These are phyloP conservation scores for Kazachstania africana DNA, from an alignment of 805 yeast genomes.

Conservation along the genomic window DNA sequence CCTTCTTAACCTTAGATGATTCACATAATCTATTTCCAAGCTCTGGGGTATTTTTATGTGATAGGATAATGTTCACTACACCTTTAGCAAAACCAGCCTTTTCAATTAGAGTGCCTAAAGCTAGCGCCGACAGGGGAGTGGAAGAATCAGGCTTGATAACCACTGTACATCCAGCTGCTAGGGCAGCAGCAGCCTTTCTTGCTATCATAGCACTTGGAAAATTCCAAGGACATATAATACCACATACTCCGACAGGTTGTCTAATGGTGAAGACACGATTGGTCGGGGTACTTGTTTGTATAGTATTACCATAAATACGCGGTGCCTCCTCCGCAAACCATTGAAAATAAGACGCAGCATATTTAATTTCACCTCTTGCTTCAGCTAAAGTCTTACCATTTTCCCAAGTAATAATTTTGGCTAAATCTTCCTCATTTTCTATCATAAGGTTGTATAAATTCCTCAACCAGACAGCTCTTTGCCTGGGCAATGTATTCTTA, in stretches of 20 bases:
- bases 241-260: constrained; percentile 56
- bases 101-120: constrained; percentile 41
- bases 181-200: constrained; percentile 52
- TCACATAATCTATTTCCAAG: constrained; percentile 41
- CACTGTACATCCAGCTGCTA: constrained; percentile 55
- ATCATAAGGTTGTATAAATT: constrained; percentile 39
- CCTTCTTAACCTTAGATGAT: constrained; percentile 38
- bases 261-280: constrained; percentile 42
- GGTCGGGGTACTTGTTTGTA: constrained; percentile 40
- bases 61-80: constrained; percentile 39
- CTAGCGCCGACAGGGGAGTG: constrained; percentile 51
- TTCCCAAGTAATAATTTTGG: constrained; percentile 45
- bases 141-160: constrained; percentile 51
- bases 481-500: constrained; percentile 37
- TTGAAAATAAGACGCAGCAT: constrained; percentile 66
- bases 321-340: constrained; percentile 74
- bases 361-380: constrained; percentile 43
- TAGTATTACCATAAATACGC: constrained; percentile 43
- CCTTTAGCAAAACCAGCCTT: constrained; percentile 55
- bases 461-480: constrained; percentile 40
- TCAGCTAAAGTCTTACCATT: constrained; percentile 48
- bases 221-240: constrained; percentile 55
- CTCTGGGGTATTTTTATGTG: constrained; percentile 39
- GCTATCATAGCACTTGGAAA: constrained; percentile 61
- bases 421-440: constrained; percentile 47